These are phyloP conservation scores for Carex pumila DNA, from an alignment of 176 grass and related monocot species.

Conservation along the genomic window DNA sequence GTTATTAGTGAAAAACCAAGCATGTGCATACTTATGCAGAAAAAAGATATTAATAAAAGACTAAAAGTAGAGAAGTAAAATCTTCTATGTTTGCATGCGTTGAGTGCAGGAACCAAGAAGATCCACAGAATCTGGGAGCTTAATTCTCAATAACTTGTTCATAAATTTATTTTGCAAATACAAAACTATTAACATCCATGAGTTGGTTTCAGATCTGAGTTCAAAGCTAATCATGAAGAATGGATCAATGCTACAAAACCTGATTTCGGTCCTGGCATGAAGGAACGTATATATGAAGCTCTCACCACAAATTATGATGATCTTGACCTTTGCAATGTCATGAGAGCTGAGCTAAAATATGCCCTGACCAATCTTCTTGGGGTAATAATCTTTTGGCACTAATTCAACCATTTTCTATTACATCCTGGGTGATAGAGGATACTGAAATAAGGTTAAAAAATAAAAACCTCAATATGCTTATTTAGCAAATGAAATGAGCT, in stretches of 20 bases:
- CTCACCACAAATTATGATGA: conserved; percentile 36
- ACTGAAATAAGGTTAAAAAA: neutral
- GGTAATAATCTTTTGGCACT: conserved; percentile 25
- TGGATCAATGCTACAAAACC: conserved; percentile 63
- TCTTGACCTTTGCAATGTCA: conserved; percentile 29
- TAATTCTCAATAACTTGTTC: neutral
- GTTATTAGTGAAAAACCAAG: neutral
- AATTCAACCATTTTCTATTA: neutral
- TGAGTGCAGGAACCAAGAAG: neutral
- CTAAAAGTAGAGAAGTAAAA: neutral
- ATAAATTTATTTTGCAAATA: neutral
- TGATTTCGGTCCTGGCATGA: conserved; percentile 61
- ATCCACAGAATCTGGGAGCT: neutral
- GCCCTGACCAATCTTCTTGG: conserved; percentile 44
- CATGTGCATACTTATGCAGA: neutral
- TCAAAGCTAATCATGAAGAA: conserved; percentile 74
- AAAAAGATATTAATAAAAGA: neutral
- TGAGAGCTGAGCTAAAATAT: conserved; percentile 48
- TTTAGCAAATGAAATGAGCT: neutral
- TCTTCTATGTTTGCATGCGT: neutral
- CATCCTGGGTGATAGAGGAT: neutral
- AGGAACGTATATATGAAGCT: conserved; percentile 50
- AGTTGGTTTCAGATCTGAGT: conserved; percentile 50
- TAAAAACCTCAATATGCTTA: neutral
- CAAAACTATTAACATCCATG: neutral